Evolutionary conservation across 768 basidiomycete species (phyloP).

Genomic region (Trametes punicea): DNA sequence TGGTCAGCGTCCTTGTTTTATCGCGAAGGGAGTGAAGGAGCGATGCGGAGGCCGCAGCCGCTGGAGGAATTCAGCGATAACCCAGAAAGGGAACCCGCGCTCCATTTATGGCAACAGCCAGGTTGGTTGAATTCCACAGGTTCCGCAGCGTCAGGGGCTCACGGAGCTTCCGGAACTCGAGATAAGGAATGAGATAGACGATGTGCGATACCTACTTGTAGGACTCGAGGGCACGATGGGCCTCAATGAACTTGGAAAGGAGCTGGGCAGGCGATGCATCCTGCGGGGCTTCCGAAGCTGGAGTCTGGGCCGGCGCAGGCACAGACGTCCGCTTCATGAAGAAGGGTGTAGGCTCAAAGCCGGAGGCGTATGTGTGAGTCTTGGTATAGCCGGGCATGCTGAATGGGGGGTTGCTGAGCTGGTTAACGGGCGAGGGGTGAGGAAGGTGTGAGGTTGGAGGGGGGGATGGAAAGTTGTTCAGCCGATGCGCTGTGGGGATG

Average conservation of each 20-base stretch:
- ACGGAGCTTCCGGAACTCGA: neutral
- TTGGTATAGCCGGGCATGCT: slow-evolving; percentile 17
- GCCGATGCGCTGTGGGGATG: slow-evolving; percentile 16
- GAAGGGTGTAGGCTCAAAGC: slow-evolving; percentile 10
- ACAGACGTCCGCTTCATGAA: slow-evolving; percentile 8
- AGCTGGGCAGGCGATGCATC: slow-evolving; percentile 31
- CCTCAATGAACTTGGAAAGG: slow-evolving; percentile 54
- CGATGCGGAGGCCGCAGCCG: neutral
- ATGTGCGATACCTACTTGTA: slow-evolving; percentile 49
- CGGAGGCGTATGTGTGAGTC: slow-evolving; percentile 7
- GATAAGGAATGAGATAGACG: neutral
- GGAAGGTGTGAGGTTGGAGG: slow-evolving; percentile 2
- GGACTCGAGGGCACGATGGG: slow-evolving; percentile 56
- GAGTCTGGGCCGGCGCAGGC: neutral
- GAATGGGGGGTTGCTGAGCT: slow-evolving; percentile 8
- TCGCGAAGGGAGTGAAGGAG: neutral
- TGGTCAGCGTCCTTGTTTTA: neutral
- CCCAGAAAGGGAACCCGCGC: neutral
- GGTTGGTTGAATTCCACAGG: neutral
- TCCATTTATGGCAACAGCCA: neutral
- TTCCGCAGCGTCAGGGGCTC: slow-evolving; percentile 1
- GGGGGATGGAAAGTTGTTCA: slow-evolving; percentile 9
- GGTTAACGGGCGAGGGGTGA: neutral
- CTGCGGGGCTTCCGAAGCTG: neutral
- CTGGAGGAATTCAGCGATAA: neutral